phyloP scores from a whole-genome alignment of 2,329 filamentous ascomycete species.

The Fusarium setosum region DNA sequence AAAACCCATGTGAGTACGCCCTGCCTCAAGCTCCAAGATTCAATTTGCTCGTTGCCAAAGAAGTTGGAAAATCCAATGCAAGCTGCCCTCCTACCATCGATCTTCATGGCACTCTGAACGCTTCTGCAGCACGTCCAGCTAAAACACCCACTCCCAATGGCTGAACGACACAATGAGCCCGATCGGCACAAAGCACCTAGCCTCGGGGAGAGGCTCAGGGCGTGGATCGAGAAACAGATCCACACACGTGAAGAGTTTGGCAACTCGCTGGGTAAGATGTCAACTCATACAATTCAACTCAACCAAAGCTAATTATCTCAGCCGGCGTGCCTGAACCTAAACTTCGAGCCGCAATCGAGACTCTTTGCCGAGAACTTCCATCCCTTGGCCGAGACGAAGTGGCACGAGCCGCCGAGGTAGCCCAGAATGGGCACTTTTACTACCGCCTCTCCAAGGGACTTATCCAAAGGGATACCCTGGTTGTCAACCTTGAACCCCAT shows the following conservation, averaged over 20 bases:
- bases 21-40: not conserved
- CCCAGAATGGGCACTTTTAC: slow-evolving; percentile 20
- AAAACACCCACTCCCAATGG: not conserved
- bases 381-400: not conserved
- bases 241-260: slow-evolving; percentile 19
- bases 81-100: not conserved
- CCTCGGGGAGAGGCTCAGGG: not conserved
- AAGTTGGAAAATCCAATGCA: no score
- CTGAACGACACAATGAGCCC: not conserved
- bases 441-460: slow-evolving; percentile 11
- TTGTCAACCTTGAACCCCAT: not conserved
- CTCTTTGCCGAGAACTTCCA: slow-evolving; percentile 6
- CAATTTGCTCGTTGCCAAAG: not conserved
- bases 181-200: not conserved
- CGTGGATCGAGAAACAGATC: slow-evolving; percentile 15
- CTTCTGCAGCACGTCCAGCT: not conserved
- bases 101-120: not conserved
- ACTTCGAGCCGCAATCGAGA: not conserved
- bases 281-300: not conserved
- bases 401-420: slow-evolving; percentile 18
- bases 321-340: slow-evolving; percentile 7
- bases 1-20: not conserved
- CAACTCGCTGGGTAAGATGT: slow-evolving; percentile 2
- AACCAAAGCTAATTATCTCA: not conserved
- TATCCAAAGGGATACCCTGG: not conserved